Evolutionary conservation across 768 basidiomycete species (phyloP), one percentile per base, ranked within the genome.

Genomic region (Inosperma sp.): DNA sequence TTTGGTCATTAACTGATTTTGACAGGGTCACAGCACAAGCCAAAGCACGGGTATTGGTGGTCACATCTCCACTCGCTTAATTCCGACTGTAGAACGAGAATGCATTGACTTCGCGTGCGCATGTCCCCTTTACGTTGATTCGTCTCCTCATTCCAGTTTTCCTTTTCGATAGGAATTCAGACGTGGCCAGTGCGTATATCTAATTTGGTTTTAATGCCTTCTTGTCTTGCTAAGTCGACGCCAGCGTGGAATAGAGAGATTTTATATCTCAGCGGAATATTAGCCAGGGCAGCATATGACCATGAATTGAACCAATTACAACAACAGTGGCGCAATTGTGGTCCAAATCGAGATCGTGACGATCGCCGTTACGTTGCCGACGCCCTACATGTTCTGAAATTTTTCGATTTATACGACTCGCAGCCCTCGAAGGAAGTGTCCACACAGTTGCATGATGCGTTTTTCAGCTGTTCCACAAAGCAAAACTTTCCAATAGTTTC

Each of bases 11-110:
- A 31, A 10, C 31, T 52, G 30, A 58, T n/a, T n/a, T n/a, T 10
- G 35, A 14, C 45, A 90, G 88, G 91, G 92, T 12, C 92, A 94
- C 65, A 82, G 91, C 13, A 96, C 93, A 3, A 85, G 78, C 4
- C 95, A 98, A 68, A 95, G 93, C 8, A 95, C 93, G 1, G 94
- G 95, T 33, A 69, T 83, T 23, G 79, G 75, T 14, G 78, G 78
- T 3, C 78, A 78, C 58, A 77, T 79, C 68, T 70, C 91, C 0
- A 84, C 88, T 7, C 76, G 93, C 3, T 96, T 96, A 62, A 94
- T 98, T 50, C 90, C 93, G 8, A 97, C 94, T 0, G 94, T 98
- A 7, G 95, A 98, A 65, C 80, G 95, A 55, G 95, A 98, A 69
- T 88, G 87, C 0, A 86, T 94, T 55, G 93, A 91, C 67, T 72